Evolutionary conservation across 768 basidiomycete species (phyloP).

Genomic region (Lentinula detonsa): DNA sequence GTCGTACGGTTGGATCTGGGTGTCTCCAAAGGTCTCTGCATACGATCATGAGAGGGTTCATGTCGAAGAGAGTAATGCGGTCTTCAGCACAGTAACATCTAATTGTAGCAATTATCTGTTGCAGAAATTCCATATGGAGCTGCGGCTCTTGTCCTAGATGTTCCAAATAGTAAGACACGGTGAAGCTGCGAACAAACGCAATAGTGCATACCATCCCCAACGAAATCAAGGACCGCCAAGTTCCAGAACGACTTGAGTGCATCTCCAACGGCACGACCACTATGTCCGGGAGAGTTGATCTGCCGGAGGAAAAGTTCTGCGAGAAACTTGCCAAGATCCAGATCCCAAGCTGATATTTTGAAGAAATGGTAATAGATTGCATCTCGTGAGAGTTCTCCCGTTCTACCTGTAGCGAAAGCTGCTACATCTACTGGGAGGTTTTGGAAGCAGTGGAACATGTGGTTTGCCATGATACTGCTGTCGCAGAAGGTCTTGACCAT

Average conservation of each 20-base stretch:
- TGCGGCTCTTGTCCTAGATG: neutral
- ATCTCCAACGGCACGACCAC: neutral
- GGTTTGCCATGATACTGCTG: slow-evolving; percentile 5
- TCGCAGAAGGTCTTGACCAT: slow-evolving; percentile 6
- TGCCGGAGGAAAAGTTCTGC: slow-evolving; percentile 5
- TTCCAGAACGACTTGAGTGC: slow-evolving; percentile 1
- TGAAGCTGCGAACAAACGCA: neutral
- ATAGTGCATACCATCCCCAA: slow-evolving; percentile 6
- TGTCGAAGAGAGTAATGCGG: slow-evolving; percentile 4
- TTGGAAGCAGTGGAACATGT: slow-evolving; percentile 6
- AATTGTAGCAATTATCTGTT: neutral
- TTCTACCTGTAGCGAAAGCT: neutral
- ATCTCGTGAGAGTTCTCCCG: neutral
- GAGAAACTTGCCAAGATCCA: slow-evolving; percentile 1
- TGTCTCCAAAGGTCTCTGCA: slow-evolving; percentile 5
- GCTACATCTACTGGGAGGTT: neutral
- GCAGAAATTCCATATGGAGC: neutral
- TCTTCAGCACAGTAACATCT: neutral
- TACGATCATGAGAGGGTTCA: slow-evolving; percentile 1
- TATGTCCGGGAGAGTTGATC: neutral
- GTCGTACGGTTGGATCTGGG: neutral
- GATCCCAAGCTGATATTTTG: slow-evolving; percentile 4
- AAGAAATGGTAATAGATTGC: slow-evolving; percentile 3
- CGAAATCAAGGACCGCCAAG: slow-evolving; percentile 3
- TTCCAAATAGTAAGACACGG: neutral